These are phyloP conservation scores for Neonectria punicea DNA, from an alignment of 2,329 filamentous ascomycete genomes.

Conservation along the genomic window DNA sequence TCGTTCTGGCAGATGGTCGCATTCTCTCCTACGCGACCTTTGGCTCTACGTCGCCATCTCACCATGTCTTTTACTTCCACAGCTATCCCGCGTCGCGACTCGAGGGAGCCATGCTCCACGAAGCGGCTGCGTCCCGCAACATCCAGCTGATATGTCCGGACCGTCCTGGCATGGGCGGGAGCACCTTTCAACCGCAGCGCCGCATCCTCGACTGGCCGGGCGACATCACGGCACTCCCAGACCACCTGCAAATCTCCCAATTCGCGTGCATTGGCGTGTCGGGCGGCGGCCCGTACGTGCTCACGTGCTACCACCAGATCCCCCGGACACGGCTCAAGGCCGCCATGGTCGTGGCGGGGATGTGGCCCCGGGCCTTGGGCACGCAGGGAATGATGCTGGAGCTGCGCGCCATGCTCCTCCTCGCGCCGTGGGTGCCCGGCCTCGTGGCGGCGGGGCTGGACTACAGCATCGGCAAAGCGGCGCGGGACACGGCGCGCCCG, in stretches of 20 bases:
- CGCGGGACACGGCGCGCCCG: conserved; percentile 21
- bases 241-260: conserved; percentile 28
- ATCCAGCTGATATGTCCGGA: conserved; percentile 48
- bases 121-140: conserved; percentile 17
- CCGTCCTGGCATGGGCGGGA: conserved; percentile 51
- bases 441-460: conserved; percentile 15
- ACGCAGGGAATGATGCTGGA: conserved; percentile 27
- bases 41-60: conserved; percentile 21
- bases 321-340: conserved; percentile 21
- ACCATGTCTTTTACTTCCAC: conserved; percentile 44
- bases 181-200: conserved; percentile 44
- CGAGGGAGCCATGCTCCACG: conserved; percentile 41
- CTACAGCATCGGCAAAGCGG: conserved; percentile 14
- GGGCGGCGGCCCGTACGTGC: conserved; percentile 44
- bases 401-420: conserved; percentile 19
- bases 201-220: conserved; percentile 41
- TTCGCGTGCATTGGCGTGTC: conserved; percentile 46
- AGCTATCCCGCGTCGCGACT: conserved; percentile 50
- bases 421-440: conserved; percentile 23
- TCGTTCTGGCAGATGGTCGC: conserved; percentile 34
- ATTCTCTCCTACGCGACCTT: conserved; percentile 42
- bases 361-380: conserved; percentile 28
- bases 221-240: conserved; percentile 43
- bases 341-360: conserved; percentile 24
- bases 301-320: conserved; percentile 39